phyloP scores from a whole-genome alignment of 805 yeast genomes.

The Metschnikowia continentalis region DNA sequence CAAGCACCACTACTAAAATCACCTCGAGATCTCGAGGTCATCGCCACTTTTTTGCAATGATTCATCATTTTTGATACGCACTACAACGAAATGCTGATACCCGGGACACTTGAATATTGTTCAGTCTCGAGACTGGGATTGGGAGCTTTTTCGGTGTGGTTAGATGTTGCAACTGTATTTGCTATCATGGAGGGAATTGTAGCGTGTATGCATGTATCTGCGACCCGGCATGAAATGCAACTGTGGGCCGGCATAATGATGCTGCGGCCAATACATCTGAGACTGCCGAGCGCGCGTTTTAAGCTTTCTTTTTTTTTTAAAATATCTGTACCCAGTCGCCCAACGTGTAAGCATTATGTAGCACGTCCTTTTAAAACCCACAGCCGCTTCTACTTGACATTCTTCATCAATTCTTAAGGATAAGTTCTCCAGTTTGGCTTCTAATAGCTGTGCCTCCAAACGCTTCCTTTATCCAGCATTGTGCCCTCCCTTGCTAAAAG shows the following conservation, averaged over 20 bases:
- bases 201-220: conserved; percentile 2
- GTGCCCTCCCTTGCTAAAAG: background rate
- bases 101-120: too few relatives aligned
- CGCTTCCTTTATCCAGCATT: background rate
- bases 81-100: background rate
- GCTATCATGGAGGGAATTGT: background rate
- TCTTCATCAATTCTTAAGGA: background rate
- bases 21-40: background rate
- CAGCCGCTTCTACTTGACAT: background rate
- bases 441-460: background rate
- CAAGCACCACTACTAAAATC: background rate
- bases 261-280: background rate
- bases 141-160: too few relatives aligned
- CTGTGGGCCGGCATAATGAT: conserved; percentile 1
- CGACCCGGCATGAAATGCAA: background rate
- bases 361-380: conserved; percentile 1
- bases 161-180: background rate
- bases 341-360: conserved; percentile 2
- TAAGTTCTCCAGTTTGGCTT: background rate
- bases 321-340: background rate
- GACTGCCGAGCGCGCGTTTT: background rate
- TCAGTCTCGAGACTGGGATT: too few relatives aligned
- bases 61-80: background rate
- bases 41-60: background rate
- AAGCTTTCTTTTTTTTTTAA: conserved; percentile 1